Conservation (phyloP, 2,329 filamentous ascomycete genomes). For the Claviceps pazoutovae region DNA sequence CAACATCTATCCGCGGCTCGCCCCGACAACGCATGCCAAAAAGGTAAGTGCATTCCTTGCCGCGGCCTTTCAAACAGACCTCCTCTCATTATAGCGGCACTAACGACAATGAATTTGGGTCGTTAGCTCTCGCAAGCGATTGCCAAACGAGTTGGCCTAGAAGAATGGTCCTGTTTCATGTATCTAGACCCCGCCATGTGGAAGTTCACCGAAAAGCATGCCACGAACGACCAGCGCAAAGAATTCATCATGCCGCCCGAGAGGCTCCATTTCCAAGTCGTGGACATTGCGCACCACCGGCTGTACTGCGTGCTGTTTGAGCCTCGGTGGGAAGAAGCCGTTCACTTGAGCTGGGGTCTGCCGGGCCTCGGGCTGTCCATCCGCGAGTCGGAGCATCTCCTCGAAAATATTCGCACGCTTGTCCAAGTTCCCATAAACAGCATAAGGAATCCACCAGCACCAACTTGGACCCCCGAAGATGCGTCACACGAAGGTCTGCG, state of each 20-base stretch:
- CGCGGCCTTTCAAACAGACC: background rate
- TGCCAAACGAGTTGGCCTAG: conserved; percentile 15
- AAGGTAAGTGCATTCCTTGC: conserved; percentile 15
- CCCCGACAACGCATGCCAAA: conserved; percentile 23
- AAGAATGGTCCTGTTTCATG: conserved; percentile 15
- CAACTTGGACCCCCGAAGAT: conserved; percentile 25
- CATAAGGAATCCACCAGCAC: conserved; percentile 12
- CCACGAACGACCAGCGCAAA: conserved; percentile 21
- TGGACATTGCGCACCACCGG: conserved; percentile 25
- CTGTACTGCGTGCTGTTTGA: conserved; percentile 32
- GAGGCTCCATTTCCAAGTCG: conserved; percentile 24
- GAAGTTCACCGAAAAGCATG: conserved; percentile 17
- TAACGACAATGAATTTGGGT: background rate
- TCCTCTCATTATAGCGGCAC: too few species aligned
- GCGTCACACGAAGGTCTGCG: conserved; percentile 24
- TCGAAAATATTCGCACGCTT: conserved; percentile 22
- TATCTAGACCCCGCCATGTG: conserved; percentile 20
- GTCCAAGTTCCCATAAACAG: conserved; percentile 18
- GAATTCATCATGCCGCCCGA: conserved; percentile 19
- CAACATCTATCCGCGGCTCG: conserved; percentile 34
- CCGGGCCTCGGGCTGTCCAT: conserved; percentile 32
- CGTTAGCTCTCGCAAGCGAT: conserved; percentile 24
- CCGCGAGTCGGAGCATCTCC: conserved; percentile 29
- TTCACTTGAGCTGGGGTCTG: conserved; percentile 31
- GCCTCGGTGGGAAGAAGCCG: conserved; percentile 18